Evolutionary conservation across 1,284 basidiomycete species (phyloP), one percentile per base, ranked within the genome.

Genomic region (Ustilago nuda): DNA sequence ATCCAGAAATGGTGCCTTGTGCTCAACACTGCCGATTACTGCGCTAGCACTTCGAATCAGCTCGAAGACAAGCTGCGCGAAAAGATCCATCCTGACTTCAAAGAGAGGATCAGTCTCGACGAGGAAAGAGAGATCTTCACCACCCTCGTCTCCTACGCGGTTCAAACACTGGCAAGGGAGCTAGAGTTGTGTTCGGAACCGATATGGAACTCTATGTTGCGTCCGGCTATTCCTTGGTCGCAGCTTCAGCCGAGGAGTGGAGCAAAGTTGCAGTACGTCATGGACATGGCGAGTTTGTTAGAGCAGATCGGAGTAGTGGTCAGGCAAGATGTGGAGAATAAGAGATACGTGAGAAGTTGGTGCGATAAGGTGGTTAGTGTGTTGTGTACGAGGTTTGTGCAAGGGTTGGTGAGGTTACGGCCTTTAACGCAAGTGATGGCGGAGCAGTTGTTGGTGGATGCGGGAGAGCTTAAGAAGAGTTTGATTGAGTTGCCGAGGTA

Each of bases 21-120:
- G 27, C 91, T 99, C 83, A 99, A 99, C 84, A 99, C 97, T 0
- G 95, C 95, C 2, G 96, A 99, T 82, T 99, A 99, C 86, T 99
- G 97, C 85, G 92, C 94, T 79, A 92, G 91, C 4, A 99, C 96
- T 1, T 93, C 94, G 2, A 85, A 91, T 23, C 94, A 97, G 92
- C 89, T 99, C 27, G 96, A 98, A 85, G 93, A 96, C 77, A 94
- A 93, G 81, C 91, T 98, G 51, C 91, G 91, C 66, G 91, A 92
- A 67, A 94, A 93, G 83, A 90, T 98, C 60, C 89, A 78, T 66
- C 89, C 90, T 0, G 91, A 92, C 45, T 92, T 90, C 83, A 91
- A 91, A 80, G 92, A 93, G 35, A 91, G 91, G 61, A 88, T 99
- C 45, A 92, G 91, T 3, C 90, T 99, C 56, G 93, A 95, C 77